Conservation (phyloP, 768 basidiomycete genomes). For the Rhizopogon vesiculosus region DNA sequence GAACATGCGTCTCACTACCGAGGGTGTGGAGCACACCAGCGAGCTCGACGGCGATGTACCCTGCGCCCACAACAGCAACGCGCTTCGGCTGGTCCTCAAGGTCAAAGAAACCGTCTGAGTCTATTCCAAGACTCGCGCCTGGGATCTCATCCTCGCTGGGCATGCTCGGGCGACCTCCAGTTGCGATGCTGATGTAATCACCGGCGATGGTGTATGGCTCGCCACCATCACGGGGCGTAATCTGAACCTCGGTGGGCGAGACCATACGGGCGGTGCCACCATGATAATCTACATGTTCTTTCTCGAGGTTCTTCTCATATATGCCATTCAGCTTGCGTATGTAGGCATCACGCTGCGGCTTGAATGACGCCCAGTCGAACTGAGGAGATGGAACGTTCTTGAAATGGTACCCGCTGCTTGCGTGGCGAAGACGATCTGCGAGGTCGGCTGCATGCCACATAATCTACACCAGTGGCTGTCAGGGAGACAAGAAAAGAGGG, state of each 20-base stretch:
- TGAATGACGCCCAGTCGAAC: slow-evolving; percentile 90
- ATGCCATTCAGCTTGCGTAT: slow-evolving; percentile 86
- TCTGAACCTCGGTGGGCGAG: slow-evolving; percentile 65
- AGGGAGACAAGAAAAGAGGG: background rate
- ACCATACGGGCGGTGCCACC: slow-evolving; percentile 71
- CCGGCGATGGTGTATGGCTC: slow-evolving; percentile 66
- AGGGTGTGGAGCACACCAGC: slow-evolving; percentile 91
- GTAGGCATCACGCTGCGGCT: slow-evolving; percentile 93
- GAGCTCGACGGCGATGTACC: slow-evolving; percentile 97
- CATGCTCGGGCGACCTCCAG: slow-evolving; percentile 79
- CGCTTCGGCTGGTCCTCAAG: slow-evolving; percentile 87
- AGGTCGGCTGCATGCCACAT: slow-evolving; percentile 98
- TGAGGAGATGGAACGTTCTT: slow-evolving; percentile 51
- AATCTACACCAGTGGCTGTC: slow-evolving; percentile 46
- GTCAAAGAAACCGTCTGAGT: slow-evolving; percentile 96
- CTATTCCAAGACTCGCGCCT: slow-evolving; percentile 85
- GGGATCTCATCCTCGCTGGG: slow-evolving; percentile 80
- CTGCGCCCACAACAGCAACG: slow-evolving; percentile 93
- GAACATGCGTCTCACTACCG: slow-evolving; percentile 86
- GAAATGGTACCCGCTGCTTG: slow-evolving; percentile 70
- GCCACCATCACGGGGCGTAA: slow-evolving; percentile 61
- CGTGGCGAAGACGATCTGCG: slow-evolving; percentile 77
- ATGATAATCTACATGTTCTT: slow-evolving; percentile 86
- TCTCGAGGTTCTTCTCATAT: slow-evolving; percentile 84
- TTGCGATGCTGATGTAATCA: slow-evolving; percentile 79